Evolutionary conservation across 305 asterid genomes (phyloP).

Genomic region (Fraxinus dipetala): DNA sequence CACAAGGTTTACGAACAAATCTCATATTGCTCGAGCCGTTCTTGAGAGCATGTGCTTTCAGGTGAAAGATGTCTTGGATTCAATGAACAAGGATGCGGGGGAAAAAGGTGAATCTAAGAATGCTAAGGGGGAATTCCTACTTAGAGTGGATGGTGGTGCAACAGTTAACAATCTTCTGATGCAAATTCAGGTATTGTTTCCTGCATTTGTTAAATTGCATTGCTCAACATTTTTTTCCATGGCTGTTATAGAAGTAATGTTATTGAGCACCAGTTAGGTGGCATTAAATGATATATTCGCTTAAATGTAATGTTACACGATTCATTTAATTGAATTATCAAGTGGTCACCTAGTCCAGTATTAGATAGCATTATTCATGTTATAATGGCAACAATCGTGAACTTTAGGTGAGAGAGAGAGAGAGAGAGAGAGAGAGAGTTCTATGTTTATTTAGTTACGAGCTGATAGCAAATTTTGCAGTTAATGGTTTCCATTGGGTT

Average conservation of each 20-base stretch:
- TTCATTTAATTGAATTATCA: too few relatives aligned
- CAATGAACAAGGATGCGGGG: conserved; percentile 88
- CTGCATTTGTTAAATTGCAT: background rate
- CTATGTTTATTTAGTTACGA: background rate
- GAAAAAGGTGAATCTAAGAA: conserved; percentile 51
- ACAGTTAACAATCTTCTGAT: conserved; percentile 69
- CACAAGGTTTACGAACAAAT: conserved; percentile 83
- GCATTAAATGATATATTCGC: too few relatives aligned
- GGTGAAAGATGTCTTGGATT: conserved; percentile 83
- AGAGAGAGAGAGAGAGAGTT: too few relatives aligned
- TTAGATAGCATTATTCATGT: too few relatives aligned
- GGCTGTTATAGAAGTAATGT: background rate
- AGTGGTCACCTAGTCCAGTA: too few relatives aligned
- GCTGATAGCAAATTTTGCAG: background rate
- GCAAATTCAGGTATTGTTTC: conserved; percentile 70
- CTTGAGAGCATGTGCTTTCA: conserved; percentile 99
- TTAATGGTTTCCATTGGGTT: background rate
- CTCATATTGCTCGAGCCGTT: conserved; percentile 90
- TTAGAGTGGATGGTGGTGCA: conserved; percentile 95
- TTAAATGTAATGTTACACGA: too few relatives aligned
- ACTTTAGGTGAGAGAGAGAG: background rate
- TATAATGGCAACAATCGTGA: background rate
- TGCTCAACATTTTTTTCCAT: background rate
- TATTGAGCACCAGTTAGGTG: too few relatives aligned
- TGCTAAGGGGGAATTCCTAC: conserved; percentile 57